Evolutionary conservation across 2,329 filamentous ascomycete genomes (phyloP), one percentile per base, ranked within the genome.

Genomic region (Penicillium nordicum): DNA sequence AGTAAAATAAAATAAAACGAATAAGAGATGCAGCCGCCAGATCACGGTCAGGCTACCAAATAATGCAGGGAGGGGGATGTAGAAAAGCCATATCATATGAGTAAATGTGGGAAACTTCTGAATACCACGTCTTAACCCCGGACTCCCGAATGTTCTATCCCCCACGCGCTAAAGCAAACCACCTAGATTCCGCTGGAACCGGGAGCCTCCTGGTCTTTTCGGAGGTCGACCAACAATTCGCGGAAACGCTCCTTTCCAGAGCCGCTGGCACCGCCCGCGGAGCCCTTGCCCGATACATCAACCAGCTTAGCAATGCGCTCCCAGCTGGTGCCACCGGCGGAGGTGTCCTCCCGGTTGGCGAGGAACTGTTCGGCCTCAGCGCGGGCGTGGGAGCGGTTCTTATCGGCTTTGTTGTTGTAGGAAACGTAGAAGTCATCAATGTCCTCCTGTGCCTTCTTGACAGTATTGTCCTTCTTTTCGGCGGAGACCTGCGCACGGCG

Each of bases 381-480:
- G 68, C 88, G 86, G 55, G 93, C 94, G 79, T 96, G 90, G 23
- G 88, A 82, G 65, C 97, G 88, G 57, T 84, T 85, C 83, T 97
- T 97, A 74, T 99, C 94, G 75, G 94, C 93, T 80, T 97, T 96
- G 76, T 88, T 87, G 80, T 97, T 97, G 82, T 99, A 99, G 78
- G 96, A 97, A 72, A 97, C 92, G 81, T 99, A 99, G 79, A 97
- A 99, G 74, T 97, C 94, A 74, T 99, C 94, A 63, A 99, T 96
- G 74, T 95, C 94, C 73, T 92, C 84, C 71, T 92, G 91, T 11
- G 94, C 94, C 66, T 94, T 91, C 73, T 90, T 86, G 71, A 97
- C 79, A 1, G 92, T 97, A 73, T 93, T 87, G 61, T 85, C 84
- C 73, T 94, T 94, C 78, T 92, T 90, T 63, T 85, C 82, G 41